phyloP scores from a whole-genome alignment of 306 rosid species.

The Boehmeria nivea region DNA sequence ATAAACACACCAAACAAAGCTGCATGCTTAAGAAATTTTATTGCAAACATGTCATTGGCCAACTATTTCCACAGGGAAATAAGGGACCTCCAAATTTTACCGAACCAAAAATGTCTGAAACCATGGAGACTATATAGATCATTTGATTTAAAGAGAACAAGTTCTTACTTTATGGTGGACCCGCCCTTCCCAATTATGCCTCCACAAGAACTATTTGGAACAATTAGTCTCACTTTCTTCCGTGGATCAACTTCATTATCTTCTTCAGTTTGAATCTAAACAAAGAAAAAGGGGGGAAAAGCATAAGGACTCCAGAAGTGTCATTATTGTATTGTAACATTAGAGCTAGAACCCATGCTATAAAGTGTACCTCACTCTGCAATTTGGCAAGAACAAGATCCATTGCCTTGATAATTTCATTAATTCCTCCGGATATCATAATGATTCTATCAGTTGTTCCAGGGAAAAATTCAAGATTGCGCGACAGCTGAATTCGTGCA shows the following conservation, averaged over 20 bases:
- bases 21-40: no score
- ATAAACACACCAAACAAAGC: no score
- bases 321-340: conserved; percentile 14
- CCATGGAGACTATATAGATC: no score
- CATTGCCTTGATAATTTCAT: conserved; percentile 76
- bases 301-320: conserved; percentile 20
- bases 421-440: conserved; percentile 85
- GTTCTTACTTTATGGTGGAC: conserved; percentile 80
- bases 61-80: no score
- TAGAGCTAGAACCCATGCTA: conserved; percentile 16
- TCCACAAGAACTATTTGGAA: conserved; percentile 97
- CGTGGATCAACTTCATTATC: conserved; percentile 74
- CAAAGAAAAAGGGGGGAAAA: conserved; percentile 8
- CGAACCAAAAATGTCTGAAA: no score
- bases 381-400: conserved; percentile 85
- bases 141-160: conserved; percentile 2
- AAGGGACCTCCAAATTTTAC: no score
- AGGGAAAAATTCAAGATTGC: conserved; percentile 94
- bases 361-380: conserved; percentile 76
- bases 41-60: no score
- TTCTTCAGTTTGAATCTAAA: conserved; percentile 79
- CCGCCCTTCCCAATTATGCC: conserved; percentile 99
- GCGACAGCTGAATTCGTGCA: conserved; percentile 94
- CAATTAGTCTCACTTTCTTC: conserved; percentile 83
- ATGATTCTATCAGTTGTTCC: conserved; percentile 98